phyloP scores from a whole-genome alignment of 129 eudicot genomes.

The Logfia minima region DNA sequence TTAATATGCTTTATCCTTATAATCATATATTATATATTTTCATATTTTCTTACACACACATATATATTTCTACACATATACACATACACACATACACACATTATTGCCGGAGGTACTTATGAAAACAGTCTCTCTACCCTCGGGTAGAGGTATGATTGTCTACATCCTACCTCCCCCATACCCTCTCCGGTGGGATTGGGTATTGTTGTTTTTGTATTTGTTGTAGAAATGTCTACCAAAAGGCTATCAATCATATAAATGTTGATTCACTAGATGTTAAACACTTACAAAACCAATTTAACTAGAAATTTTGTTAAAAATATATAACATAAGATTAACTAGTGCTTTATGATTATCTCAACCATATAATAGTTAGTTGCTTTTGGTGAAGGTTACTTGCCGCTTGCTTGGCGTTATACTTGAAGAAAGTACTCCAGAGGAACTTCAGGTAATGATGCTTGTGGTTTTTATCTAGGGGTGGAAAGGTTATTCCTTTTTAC shows the following conservation, averaged over 20 bases:
- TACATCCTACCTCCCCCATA: slow-evolving; percentile 14
- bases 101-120: not conserved
- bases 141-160: not conserved
- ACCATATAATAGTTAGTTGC: slow-evolving; percentile 15
- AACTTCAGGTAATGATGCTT: slow-evolving; percentile 61
- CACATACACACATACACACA: not conserved
- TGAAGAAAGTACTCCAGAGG: slow-evolving; percentile 82
- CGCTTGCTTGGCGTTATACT: slow-evolving; percentile 85
- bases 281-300: not conserved
- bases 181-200: not conserved
- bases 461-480: slow-evolving; percentile 21
- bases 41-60: too few relatives aligned
- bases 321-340: not conserved
- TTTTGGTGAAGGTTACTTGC: slow-evolving; percentile 69
- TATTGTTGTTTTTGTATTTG: not conserved
- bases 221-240: not conserved
- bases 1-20: not conserved
- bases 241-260: not conserved
- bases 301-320: not conserved
- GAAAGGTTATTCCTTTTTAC: not conserved
- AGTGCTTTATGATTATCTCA: slow-evolving; percentile 9
- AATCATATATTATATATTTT: not conserved
- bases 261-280: not conserved
- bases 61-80: too few relatives aligned
- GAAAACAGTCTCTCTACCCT: too few relatives aligned